phyloP scores from a whole-genome alignment of 2,329 filamentous ascomycete genomes.

The Neofusicoccum kwambonambiense region DNA sequence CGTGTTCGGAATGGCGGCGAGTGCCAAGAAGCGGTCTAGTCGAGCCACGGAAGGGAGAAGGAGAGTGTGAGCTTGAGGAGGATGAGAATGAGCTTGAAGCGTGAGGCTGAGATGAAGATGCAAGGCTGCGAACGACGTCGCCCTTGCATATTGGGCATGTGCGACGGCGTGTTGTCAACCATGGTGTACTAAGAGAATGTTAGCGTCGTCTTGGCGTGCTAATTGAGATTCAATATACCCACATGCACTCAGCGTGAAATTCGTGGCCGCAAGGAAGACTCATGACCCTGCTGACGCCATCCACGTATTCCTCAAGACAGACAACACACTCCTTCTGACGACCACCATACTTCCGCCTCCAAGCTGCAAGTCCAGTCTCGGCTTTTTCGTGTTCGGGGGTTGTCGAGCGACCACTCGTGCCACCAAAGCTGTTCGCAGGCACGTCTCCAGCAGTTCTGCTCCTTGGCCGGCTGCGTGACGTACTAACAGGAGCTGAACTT shows the following conservation, averaged over 20 bases:
- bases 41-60: neutral
- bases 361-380: constrained; percentile 49
- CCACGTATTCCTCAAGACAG: constrained; percentile 92
- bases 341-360: constrained; percentile 60
- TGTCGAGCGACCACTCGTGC: constrained; percentile 24
- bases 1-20: neutral
- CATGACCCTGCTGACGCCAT: constrained; percentile 94
- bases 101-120: constrained; percentile 17
- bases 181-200: constrained; percentile 72
- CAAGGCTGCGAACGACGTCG: constrained; percentile 68
- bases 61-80: neutral
- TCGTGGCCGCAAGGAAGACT: constrained; percentile 96
- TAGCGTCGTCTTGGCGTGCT: neutral
- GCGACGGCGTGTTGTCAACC: constrained; percentile 89
- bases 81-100: constrained; percentile 10
- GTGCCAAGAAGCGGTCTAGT: neutral
- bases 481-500: constrained; percentile 23
- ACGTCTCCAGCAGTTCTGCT: constrained; percentile 65
- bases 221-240: constrained; percentile 47
- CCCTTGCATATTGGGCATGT: constrained; percentile 99
- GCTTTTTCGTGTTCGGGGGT: constrained; percentile 53
- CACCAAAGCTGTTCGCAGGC: constrained; percentile 27
- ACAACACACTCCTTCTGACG: constrained; percentile 88
- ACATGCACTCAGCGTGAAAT: constrained; percentile 98
- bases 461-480: constrained; percentile 57